Conservation (phyloP, 805 yeast genomes). For the Kockiozyma suomiensis region DNA sequence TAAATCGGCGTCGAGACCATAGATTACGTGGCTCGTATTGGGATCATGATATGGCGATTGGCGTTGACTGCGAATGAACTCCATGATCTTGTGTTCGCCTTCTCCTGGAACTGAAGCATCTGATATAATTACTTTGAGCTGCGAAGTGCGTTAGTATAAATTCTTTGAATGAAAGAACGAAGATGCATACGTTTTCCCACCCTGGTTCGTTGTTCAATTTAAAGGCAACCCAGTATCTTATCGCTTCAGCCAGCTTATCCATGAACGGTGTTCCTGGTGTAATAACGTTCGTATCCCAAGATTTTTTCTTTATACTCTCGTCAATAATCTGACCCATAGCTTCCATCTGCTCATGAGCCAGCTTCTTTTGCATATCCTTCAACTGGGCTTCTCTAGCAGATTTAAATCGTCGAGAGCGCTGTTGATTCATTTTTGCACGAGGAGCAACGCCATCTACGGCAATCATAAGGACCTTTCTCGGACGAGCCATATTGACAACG, state of each 20-base stretch:
- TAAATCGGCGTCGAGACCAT: constrained; percentile 97
- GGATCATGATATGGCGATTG: constrained; percentile 86
- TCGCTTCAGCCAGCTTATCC: constrained; percentile 80
- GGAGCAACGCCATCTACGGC: constrained; percentile 99
- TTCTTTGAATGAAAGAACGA: not conserved
- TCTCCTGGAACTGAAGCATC: constrained; percentile 99
- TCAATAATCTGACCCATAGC: constrained; percentile 75
- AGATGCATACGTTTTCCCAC: constrained; percentile 63
- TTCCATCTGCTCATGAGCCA: constrained; percentile 60
- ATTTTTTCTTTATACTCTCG: constrained; percentile 69
- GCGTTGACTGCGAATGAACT: constrained; percentile 87
- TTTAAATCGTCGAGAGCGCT: constrained; percentile 88
- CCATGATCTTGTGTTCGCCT: constrained; percentile 99
- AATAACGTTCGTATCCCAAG: constrained; percentile 95
- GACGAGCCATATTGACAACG: constrained; percentile 90
- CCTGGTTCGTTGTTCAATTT: constrained; percentile 88
- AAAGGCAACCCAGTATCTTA: constrained; percentile 90
- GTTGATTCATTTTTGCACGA: constrained; percentile 97
- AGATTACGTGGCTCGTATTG: constrained; percentile 92
- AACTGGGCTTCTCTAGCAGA: constrained; percentile 86
- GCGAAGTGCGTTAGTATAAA: not conserved
- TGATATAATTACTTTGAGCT: constrained; percentile 79
- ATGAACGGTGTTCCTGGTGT: constrained; percentile 99
- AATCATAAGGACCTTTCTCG: constrained; percentile 86
- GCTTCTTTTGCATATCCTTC: constrained; percentile 70